Evolutionary conservation across 495 filamentous ascomycete genomes (phyloP), one percentile per base, ranked within the genome.

Genomic region (Penicillium fimorum): DNA sequence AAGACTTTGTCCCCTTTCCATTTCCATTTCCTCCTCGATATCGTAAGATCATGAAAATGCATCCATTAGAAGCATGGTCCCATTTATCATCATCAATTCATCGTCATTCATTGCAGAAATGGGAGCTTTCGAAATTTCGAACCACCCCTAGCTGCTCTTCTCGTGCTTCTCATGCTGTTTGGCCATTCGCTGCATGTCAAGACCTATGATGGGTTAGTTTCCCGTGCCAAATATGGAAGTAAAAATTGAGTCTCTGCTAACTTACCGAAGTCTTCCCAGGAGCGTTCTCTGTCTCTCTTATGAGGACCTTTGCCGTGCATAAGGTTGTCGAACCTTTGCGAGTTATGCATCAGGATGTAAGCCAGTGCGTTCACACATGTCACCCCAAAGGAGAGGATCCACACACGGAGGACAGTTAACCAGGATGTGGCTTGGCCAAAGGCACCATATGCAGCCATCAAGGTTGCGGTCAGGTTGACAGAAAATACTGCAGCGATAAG

Each of bases 251-350:
- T 33, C 11, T 11, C n/a, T 47, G 27, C 33, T 25, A 35, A 79
- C 86, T 82, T 82, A 91, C 87, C 80, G 60, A 96, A 93, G 71
- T 96, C 91, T 76, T 96, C 91, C 56, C 90, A 73, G 2, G 82
- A 85, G 53, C 88, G 78, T 76, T 92, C 86, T 74, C 87, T 88
- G 59, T 81, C 77, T 69, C 82, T 85, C 70, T 85, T 86, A 76
- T 88, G 88, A 47, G 83, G 84, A 54, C 83, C 84, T 79, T 90
- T 91, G 68, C 91, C 89, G 73, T 96, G 90, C 89, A 95, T 92
- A 57, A 96, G 79, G 78, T 93, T 91, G 74, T 96, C 89, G 72
- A 96, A 95, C 44, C 83, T 83, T 33, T 76, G 68, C 64, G 85
- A 90, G 70, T 83, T 84, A 63, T 90, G 86, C 60, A 96, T 80